Conservation (phyloP, 257 asterid species). For the Nicotiana tabacum region DNA sequence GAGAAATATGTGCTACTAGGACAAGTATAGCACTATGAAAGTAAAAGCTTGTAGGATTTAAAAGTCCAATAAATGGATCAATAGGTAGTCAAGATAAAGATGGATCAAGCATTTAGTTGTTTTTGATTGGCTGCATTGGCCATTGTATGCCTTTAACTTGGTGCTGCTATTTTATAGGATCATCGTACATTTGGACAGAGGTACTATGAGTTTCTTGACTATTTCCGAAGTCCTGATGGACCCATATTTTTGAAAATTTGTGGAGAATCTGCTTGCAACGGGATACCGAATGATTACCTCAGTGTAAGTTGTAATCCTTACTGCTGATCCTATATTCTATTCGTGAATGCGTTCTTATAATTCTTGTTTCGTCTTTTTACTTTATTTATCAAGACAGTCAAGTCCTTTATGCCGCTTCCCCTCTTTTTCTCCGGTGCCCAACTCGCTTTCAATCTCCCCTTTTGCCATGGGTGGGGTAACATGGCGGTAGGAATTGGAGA, state of each 20-base stretch:
- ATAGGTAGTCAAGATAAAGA: neutral
- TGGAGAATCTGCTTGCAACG: constrained; percentile 86
- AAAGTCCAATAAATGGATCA: neutral
- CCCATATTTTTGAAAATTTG: constrained; percentile 83
- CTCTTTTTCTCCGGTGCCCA: neutral
- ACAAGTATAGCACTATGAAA: neutral
- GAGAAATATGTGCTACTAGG: neutral
- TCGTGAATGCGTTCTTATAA: neutral
- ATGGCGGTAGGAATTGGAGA: neutral
- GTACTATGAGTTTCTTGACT: constrained; percentile 77
- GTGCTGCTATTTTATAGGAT: constrained; percentile 43
- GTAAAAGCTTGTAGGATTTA: neutral
- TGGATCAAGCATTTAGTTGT: neutral
- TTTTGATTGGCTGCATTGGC: neutral
- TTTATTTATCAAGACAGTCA: neutral
- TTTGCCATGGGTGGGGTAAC: neutral
- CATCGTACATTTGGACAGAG: constrained; percentile 74
- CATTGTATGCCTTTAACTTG: constrained; percentile 3
- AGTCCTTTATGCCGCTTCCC: neutral
- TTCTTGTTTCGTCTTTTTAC: neutral
- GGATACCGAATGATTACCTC: constrained; percentile 78
- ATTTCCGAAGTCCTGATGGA: constrained; percentile 69
- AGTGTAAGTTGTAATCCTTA: constrained; percentile 38
- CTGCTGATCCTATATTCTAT: neutral
- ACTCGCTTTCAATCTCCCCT: neutral